phyloP scores from a whole-genome alignment of 108 stramenopile genomes.

The Cyclotella kingstonii region DNA sequence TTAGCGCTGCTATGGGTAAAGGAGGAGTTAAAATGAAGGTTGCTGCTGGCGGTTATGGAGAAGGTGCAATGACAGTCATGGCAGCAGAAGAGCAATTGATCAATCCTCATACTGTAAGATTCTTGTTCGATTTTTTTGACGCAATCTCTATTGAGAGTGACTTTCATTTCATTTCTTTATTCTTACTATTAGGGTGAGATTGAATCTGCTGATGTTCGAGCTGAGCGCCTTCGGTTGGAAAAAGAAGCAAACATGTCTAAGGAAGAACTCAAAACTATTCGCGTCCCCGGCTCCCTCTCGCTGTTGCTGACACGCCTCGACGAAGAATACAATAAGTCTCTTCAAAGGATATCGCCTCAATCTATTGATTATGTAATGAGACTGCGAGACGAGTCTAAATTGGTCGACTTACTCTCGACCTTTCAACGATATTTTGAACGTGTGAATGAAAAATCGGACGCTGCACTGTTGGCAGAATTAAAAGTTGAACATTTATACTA shows the following conservation, averaged over 20 bases:
- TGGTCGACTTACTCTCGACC: constrained; percentile 70
- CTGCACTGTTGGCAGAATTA: constrained; percentile 73
- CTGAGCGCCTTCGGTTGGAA: constrained; percentile 81
- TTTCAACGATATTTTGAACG: constrained; percentile 87
- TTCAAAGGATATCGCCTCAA: constrained; percentile 93
- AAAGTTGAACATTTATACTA: constrained; percentile 96
- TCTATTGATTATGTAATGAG: constrained; percentile 89
- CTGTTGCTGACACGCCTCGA: constrained; percentile 85
- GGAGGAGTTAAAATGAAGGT: constrained; percentile 64
- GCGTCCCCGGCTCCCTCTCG: constrained; percentile 87
- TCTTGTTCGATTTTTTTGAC: neutral
- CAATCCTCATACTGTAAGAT: constrained; percentile 70
- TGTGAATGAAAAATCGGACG: constrained; percentile 59
- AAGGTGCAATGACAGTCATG: constrained; percentile 75
- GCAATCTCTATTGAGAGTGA: neutral
- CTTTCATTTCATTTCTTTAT: neutral
- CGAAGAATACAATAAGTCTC: constrained; percentile 95
- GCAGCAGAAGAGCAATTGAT: constrained; percentile 78
- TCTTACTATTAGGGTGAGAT: constrained; percentile 49
- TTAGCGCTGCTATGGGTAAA: constrained; percentile 40
- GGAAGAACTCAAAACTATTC: constrained; percentile 75
- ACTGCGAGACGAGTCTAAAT: constrained; percentile 87
- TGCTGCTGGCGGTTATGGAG: constrained; percentile 49
- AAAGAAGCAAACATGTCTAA: constrained; percentile 71
- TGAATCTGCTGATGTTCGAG: constrained; percentile 80